A percentile compares a stretch with the other conserved stretches of the same genome.
Evolutionary conservation across 2,329 filamentous ascomycete species (phyloP).

Genomic region (Mollisia scopiformis): DNA sequence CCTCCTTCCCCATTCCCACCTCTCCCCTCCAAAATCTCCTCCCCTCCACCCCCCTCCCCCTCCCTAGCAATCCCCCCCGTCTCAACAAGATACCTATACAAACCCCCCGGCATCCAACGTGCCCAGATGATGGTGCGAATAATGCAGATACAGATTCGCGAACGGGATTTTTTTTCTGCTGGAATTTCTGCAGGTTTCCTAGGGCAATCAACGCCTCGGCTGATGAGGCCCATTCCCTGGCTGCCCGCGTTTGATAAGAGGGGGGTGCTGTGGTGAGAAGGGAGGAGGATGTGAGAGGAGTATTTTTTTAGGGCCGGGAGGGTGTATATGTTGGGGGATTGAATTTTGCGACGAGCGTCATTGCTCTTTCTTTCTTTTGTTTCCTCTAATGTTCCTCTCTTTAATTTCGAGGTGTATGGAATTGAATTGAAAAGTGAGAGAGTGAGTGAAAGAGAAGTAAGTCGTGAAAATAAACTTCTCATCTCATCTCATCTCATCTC

Average conservation of each 20-base stretch:
- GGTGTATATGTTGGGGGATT: constrained; percentile 18
- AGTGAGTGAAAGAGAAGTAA: not conserved
- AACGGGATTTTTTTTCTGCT: constrained; percentile 57
- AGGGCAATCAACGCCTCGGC: not conserved
- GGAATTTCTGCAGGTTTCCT: constrained; percentile 34
- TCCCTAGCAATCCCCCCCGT: constrained; percentile 11
- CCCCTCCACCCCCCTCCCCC: not conserved
- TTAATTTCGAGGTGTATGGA: not conserved
- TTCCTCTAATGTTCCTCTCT: not conserved
- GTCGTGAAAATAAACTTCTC: not conserved
- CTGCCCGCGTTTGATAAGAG: constrained; percentile 1
- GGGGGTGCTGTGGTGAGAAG: not conserved
- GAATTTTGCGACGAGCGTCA: constrained; percentile 4
- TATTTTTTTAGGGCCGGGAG: constrained; percentile 16
- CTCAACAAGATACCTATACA: constrained; percentile 52
- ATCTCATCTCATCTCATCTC: not conserved
- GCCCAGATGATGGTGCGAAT: constrained; percentile 42
- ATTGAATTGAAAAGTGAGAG: not conserved
- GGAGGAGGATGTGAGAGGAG: constrained; percentile 15
- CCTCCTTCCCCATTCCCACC: not conserved
- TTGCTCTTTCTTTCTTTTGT: not conserved
- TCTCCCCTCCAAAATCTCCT: not conserved
- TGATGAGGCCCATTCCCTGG: constrained; percentile 4
- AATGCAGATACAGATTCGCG: constrained; percentile 59
- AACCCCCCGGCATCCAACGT: constrained; percentile 47